Base-by-base conservation (phyloP, 2,329 filamentous ascomycete genomes). In the Venturia nashicola region DNA sequence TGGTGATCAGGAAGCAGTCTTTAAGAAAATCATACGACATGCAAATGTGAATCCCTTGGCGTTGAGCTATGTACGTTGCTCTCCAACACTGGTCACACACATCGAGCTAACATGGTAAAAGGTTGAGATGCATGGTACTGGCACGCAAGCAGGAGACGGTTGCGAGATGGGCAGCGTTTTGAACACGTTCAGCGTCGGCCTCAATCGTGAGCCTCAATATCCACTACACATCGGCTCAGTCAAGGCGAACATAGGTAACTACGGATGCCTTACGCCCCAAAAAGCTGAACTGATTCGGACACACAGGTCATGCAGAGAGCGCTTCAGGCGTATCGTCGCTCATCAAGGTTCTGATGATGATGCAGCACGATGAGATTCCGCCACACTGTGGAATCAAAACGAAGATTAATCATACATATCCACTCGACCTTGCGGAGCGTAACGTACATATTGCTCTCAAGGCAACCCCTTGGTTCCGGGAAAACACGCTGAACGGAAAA, bases 261-360 rank as follows among this genome's bases (percentile, higher is more conserved):
- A 18, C 16, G 42, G 42, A 14, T 14, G 2, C 14, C 14, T 14
- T 16, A 20, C 11, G 34, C 18, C 18, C 51, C 2, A 6, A 4
- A 16, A 6, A 55, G 23, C 16, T 43, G 42, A 16, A 43, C 42
- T 43, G 16, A 43, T 43, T 18, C 16, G 16, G 16, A 4, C 27
- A 18, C 18, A 14, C 14, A 43, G 51, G 51, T 2, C 46, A 59
- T 43, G 36, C n/a, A 7, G 61, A 63, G 39, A n/a, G 70, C 18
- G 72, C 70, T 23, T 67, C 73, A 8, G 74, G 74, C 39, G 67
- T 71, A 0, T 67, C 68, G 1, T 65, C 71, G 1, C 62, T 76
- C 5, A 70, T 76, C 55, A 76, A 76, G 61, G 69, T 69, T 1
- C 62, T 76, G 18, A 62, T 75, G 61, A 73, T 76, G 70, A 59